Evolutionary conservation across 805 yeast species (phyloP), one percentile per base, ranked within the genome.

Genomic region (Pichia cephalocereana): DNA sequence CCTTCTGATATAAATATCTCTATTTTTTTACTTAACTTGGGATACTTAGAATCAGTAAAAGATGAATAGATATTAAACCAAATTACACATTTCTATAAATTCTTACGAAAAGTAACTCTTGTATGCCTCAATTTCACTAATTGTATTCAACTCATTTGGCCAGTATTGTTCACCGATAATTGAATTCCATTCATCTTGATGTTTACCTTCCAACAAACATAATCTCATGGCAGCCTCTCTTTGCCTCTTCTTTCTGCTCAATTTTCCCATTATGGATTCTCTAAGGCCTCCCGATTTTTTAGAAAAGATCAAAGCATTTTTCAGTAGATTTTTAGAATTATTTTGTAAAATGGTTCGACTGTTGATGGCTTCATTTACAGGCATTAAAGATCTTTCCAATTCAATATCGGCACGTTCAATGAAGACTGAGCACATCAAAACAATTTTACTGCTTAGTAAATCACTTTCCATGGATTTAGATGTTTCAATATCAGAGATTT

Each of bases 331-430:
- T 40, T 63, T 69, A 41, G 70, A 59, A 48, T 77, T 77, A 12
- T 62, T 58, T 8, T 63, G 48, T 18, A 77, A 58, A 0, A 71
- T 55, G 3, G 49, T 52, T 18, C 50, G 49, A 53, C 66, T 65
- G 15, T 64, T 63, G 2, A 51, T 49, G 0, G 75, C 69, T 26
- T 63, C 58, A 10, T 63, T 65, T 27, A 46, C 51, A 0, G 57
- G 44, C 4, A 74, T 32, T 41, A 65, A 68, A n/a, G 72, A 62
- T 47, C 81, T 62, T 56, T 75, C 80, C 12, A 74, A 55, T 47
- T 76, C 81, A 4, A 76, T 66, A 55, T 77, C 82, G 1, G 78
- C 70, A 44, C 82, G 63, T 32, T 75, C 77, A n/a, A 76, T 71
- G 32, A 70, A 54, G 1, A 76, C 61, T 9, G 71, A 65, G 50